These are phyloP conservation scores for Neophaeococcomyces aloes DNA, from an alignment of 2,329 filamentous ascomycete species.

Conservation along the genomic window DNA sequence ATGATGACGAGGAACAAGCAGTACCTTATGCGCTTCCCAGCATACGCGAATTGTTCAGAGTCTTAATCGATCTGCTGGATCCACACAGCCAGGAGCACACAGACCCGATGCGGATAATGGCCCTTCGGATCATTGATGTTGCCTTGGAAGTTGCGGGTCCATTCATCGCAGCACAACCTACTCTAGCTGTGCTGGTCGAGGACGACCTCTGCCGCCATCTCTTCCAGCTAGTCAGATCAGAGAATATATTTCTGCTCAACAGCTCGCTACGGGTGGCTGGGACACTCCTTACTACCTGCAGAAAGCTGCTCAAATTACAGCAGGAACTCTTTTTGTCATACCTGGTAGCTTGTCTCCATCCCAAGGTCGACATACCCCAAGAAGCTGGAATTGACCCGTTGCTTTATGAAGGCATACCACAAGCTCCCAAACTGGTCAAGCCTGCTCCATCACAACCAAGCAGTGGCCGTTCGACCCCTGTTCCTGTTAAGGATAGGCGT, in stretches of 20 bases:
- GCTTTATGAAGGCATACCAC: constrained; percentile 85
- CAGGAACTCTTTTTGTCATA: constrained; percentile 95
- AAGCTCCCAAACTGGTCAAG: constrained; percentile 78
- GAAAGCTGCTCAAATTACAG: constrained; percentile 82
- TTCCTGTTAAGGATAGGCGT: constrained; percentile 83
- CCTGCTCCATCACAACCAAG: constrained; percentile 60
- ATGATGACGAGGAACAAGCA: constrained; percentile 46
- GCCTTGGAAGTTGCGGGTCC: constrained; percentile 92
- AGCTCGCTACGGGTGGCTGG: constrained; percentile 87
- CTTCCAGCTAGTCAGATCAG: constrained; percentile 90
- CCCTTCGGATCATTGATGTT: constrained; percentile 90
- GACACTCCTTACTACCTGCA: constrained; percentile 81
- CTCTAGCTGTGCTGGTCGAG: constrained; percentile 75
- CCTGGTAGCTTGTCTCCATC: constrained; percentile 84
- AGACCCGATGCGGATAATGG: constrained; percentile 95
- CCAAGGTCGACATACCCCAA: constrained; percentile 82
- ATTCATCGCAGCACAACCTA: constrained; percentile 85
- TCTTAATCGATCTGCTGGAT: constrained; percentile 85
- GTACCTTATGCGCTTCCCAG: constrained; percentile 89
- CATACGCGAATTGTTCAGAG: constrained; percentile 86
- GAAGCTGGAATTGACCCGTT: constrained; percentile 84
- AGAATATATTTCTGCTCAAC: constrained; percentile 90
- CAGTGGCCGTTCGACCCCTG: constrained; percentile 80
- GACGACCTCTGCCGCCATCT: constrained; percentile 88
- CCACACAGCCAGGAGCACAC: constrained; percentile 88